Percentiles rank a stretch among this genome's conserved stretches.
Conservation (phyloP, 257 asterid species). For the Solanum gandarillasii region DNA sequence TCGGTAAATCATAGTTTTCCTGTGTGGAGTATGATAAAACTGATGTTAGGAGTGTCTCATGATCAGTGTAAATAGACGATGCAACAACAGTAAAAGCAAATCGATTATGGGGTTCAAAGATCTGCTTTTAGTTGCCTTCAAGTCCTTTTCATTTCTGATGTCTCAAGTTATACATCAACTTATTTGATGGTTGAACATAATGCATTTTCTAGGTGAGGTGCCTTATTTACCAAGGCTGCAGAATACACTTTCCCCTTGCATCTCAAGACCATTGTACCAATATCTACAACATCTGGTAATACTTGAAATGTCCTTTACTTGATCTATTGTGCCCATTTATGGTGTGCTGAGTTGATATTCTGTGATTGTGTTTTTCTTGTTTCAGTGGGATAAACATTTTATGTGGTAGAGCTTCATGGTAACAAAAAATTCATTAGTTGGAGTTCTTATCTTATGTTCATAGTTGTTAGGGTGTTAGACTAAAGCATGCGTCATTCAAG, state of each 20-base stretch:
- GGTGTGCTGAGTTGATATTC: not conserved
- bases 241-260: constrained; percentile 23
- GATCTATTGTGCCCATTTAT: not conserved
- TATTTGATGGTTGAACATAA: not conserved
- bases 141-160: not conserved
- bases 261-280: constrained; percentile 40
- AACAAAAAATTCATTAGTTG: not conserved
- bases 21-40: not conserved
- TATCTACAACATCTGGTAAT: constrained; percentile 56
- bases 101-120: not conserved
- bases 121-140: not conserved
- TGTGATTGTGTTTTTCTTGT: not conserved
- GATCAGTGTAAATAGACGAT: not conserved
- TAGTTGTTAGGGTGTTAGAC: not conserved
- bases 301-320: not conserved
- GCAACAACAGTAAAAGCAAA: not conserved
- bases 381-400: not conserved
- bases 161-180: not conserved
- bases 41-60: not conserved
- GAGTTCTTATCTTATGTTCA: not conserved
- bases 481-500: not conserved
- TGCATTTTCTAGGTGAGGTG: constrained; percentile 37
- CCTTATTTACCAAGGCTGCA: constrained; percentile 23
- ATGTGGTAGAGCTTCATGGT: not conserved
- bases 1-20: constrained; percentile 30